These are phyloP conservation scores for Arabidopsis lyrata DNA, from an alignment of 441 rosid genomes.

Conservation along the genomic window DNA sequence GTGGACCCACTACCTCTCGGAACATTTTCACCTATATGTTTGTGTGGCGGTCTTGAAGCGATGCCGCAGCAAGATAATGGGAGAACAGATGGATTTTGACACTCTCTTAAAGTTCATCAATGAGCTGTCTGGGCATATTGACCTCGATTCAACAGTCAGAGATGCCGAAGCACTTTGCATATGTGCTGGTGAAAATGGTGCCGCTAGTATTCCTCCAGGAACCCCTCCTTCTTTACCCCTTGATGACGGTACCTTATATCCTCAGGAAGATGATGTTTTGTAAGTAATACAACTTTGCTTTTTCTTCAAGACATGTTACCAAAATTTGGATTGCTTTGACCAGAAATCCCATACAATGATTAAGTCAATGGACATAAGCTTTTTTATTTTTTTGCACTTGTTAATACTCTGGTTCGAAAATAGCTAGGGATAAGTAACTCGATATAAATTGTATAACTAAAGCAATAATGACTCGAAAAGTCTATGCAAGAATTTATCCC, in stretches of 20 bases:
- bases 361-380: slow-evolving; percentile 23
- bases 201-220: slow-evolving; percentile 92
- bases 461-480: slow-evolving; percentile 23
- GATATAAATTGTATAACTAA: background rate
- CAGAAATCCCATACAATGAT: slow-evolving; percentile 10
- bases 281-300: slow-evolving; percentile 47
- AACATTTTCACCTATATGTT: slow-evolving; percentile 89
- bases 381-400: background rate
- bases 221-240: slow-evolving; percentile 90
- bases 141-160: slow-evolving; percentile 74
- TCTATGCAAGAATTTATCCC: slow-evolving; percentile 43
- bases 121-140: slow-evolving; percentile 85
- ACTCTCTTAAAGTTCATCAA: slow-evolving; percentile 94
- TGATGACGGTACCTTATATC: slow-evolving; percentile 58
- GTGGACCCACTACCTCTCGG: slow-evolving; percentile 87
- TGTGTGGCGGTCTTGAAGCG: slow-evolving; percentile 96
- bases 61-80: slow-evolving; percentile 82
- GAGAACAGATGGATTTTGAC: slow-evolving; percentile 97
- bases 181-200: slow-evolving; percentile 94
- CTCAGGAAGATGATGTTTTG: slow-evolving; percentile 77
- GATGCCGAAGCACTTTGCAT: slow-evolving; percentile 97
- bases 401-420: background rate
- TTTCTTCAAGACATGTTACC: slow-evolving; percentile 26
- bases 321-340: slow-evolving; percentile 29
- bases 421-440: slow-evolving; percentile 7